Evolutionary conservation across 2,329 filamentous ascomycete species (phyloP).

Genomic region (Aspergillus piperis): DNA sequence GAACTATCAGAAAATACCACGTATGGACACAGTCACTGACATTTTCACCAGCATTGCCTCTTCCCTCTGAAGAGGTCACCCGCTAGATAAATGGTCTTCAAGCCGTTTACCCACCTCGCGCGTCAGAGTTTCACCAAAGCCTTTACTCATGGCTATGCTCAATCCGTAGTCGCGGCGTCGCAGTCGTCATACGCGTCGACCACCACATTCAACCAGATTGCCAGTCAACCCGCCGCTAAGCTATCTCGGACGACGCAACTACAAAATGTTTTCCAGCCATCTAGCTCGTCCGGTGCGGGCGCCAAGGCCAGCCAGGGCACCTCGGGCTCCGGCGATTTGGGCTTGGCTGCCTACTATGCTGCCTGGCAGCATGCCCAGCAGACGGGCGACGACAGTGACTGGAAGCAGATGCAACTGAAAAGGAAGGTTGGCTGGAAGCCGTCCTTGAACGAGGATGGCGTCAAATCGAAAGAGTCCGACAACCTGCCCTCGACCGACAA

Average conservation of each 20-base stretch:
- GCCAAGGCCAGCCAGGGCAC: constrained; percentile 61
- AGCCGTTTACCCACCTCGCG: constrained; percentile 77
- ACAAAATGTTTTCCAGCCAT: constrained; percentile 73
- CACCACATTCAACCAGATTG: constrained; percentile 58
- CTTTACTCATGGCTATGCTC: constrained; percentile 95
- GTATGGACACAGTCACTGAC: constrained; percentile 1
- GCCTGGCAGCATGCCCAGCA: constrained; percentile 79
- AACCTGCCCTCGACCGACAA: constrained; percentile 50
- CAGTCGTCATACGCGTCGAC: constrained; percentile 77
- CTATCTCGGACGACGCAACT: constrained; percentile 58
- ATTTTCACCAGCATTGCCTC: constrained; percentile 49
- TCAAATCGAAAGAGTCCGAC: constrained; percentile 27
- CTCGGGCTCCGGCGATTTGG: constrained; percentile 59
- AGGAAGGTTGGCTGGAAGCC: constrained; percentile 87
- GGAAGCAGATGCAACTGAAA: constrained; percentile 87
- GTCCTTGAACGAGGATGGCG: constrained; percentile 44
- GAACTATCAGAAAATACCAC: too few species aligned
- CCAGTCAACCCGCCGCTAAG: constrained; percentile 50
- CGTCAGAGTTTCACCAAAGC: constrained; percentile 97
- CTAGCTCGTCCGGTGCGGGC: constrained; percentile 52
- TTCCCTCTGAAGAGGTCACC: constrained; percentile 65
- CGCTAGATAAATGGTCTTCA: constrained; percentile 84
- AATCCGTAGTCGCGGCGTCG: constrained; percentile 93
- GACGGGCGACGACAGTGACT: constrained; percentile 72
- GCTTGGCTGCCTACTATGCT: constrained; percentile 87